Evolutionary conservation across 768 basidiomycete genomes (phyloP).

Genomic region (Pilatotrama ljubarskyi): DNA sequence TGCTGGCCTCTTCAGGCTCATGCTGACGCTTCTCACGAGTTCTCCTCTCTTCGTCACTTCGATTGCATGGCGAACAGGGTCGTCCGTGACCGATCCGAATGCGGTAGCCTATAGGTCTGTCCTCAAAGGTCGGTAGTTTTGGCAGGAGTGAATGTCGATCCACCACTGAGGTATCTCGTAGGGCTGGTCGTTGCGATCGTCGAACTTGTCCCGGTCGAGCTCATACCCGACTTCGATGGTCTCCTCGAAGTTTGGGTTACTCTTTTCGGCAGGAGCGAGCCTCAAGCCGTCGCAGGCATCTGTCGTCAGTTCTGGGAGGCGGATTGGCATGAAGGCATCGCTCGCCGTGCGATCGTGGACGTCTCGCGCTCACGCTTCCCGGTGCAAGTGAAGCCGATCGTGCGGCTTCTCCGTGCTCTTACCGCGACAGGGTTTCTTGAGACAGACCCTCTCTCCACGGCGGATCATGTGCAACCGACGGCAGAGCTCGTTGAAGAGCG

Average conservation of each 20-base stretch:
- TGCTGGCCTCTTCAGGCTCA: slow-evolving; percentile 57
- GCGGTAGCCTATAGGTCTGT: slow-evolving; percentile 79
- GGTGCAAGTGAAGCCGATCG: slow-evolving; percentile 66
- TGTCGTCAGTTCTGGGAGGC: slow-evolving; percentile 82
- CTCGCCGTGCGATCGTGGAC: slow-evolving; percentile 81
- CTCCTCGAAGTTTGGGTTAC: slow-evolving; percentile 78
- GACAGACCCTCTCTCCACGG: slow-evolving; percentile 62
- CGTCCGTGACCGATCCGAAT: slow-evolving; percentile 72
- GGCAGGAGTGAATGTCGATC: not conserved
- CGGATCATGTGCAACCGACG: slow-evolving; percentile 45
- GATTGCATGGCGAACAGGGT: slow-evolving; percentile 66
- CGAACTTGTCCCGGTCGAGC: slow-evolving; percentile 73
- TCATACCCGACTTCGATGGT: slow-evolving; percentile 71
- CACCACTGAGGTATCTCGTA: slow-evolving; percentile 32
- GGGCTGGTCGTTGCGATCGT: slow-evolving; percentile 76
- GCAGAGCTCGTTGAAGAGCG: slow-evolving; percentile 47
- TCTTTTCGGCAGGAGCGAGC: slow-evolving; percentile 75
- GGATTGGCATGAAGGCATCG: slow-evolving; percentile 66
- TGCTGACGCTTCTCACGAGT: slow-evolving; percentile 59
- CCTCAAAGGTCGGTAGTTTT: slow-evolving; percentile 63
- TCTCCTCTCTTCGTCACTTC: slow-evolving; percentile 79
- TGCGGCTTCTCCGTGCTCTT: slow-evolving; percentile 75
- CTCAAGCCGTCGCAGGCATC: slow-evolving; percentile 61
- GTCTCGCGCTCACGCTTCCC: slow-evolving; percentile 84
- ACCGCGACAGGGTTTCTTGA: slow-evolving; percentile 76